A percentile compares a stretch with the other conserved stretches of the same genome.
Evolutionary conservation across 179 eudicot species (phyloP).

Genomic region (Drosera spatulata): DNA sequence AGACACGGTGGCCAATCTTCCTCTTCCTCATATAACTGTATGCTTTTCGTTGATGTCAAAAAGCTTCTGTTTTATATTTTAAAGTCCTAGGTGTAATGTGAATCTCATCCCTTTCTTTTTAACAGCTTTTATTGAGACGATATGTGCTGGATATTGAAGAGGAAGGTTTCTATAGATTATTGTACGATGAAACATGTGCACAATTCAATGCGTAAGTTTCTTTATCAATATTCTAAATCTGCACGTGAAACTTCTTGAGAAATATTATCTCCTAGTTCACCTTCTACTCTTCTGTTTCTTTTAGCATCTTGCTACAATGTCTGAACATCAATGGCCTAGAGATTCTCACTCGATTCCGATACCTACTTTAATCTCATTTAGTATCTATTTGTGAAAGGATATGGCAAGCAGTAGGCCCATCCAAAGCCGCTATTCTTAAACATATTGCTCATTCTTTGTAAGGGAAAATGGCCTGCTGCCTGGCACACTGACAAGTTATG

Average conservation of each 20-base stretch:
- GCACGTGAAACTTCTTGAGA: too few relatives aligned
- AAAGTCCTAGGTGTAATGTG: conserved; percentile 1
- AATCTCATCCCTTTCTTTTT: conserved; percentile 7
- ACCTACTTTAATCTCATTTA: too few relatives aligned
- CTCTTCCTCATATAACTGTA: conserved; percentile 88
- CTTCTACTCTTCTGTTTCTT: too few relatives aligned
- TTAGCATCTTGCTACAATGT: too few relatives aligned
- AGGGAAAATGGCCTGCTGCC: too few relatives aligned
- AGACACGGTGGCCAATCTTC: conserved; percentile 89
- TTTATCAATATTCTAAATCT: not conserved
- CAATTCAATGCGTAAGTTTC: conserved; percentile 55
- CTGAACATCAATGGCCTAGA: too few relatives aligned
- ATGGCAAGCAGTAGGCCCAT: too few relatives aligned
- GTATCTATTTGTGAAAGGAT: too few relatives aligned
- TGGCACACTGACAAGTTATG: too few relatives aligned
- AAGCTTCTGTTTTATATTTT: conserved; percentile 28
- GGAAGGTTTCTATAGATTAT: conserved; percentile 56
- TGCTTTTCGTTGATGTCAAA: conserved; percentile 13
- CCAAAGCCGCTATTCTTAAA: too few relatives aligned
- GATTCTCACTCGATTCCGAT: too few relatives aligned
- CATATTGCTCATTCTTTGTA: not conserved
- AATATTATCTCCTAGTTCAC: too few relatives aligned
- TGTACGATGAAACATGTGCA: conserved; percentile 56
- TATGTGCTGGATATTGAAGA: conserved; percentile 57
- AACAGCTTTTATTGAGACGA: conserved; percentile 45